These are phyloP conservation scores for Citrullus colocynthis DNA, from an alignment of 306 rosid genomes.

Conservation along the genomic window DNA sequence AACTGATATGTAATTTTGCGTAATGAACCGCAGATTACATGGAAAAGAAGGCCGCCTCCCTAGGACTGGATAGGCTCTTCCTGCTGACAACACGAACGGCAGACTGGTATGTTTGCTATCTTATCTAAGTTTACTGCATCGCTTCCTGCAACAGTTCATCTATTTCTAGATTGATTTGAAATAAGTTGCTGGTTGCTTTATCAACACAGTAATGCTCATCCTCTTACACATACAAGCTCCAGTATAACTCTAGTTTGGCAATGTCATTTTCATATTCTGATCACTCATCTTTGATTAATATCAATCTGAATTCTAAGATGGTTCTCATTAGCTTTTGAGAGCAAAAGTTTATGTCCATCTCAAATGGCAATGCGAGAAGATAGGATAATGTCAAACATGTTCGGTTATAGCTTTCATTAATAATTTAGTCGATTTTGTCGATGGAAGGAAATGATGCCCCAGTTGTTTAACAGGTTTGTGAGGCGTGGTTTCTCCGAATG, in stretches of 20 bases:
- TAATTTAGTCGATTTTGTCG: neutral
- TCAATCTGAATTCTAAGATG: neutral
- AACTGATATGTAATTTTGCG: neutral
- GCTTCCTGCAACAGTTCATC: neutral
- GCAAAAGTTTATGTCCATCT: neutral
- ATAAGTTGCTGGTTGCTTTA: neutral
- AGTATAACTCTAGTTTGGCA: neutral
- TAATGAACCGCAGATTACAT: constrained; percentile 51
- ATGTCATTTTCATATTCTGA: neutral
- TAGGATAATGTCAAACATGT: neutral
- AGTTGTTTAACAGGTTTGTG: constrained; percentile 57
- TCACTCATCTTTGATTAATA: neutral
- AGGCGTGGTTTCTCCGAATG: constrained; percentile 94
- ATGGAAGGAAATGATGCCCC: neutral
- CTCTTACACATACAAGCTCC: neutral
- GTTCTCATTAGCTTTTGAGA: neutral
- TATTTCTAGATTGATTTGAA: neutral
- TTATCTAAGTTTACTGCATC: neutral
- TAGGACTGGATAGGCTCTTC: constrained; percentile 72
- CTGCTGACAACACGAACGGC: constrained; percentile 87
- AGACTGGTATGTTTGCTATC: constrained; percentile 51
- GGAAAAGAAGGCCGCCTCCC: constrained; percentile 71
- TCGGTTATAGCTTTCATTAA: neutral
- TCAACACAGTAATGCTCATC: neutral
- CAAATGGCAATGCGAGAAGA: neutral